Evolutionary conservation across 208 protist species (phyloP).

Genomic region (Trypanosoma grayi): DNA sequence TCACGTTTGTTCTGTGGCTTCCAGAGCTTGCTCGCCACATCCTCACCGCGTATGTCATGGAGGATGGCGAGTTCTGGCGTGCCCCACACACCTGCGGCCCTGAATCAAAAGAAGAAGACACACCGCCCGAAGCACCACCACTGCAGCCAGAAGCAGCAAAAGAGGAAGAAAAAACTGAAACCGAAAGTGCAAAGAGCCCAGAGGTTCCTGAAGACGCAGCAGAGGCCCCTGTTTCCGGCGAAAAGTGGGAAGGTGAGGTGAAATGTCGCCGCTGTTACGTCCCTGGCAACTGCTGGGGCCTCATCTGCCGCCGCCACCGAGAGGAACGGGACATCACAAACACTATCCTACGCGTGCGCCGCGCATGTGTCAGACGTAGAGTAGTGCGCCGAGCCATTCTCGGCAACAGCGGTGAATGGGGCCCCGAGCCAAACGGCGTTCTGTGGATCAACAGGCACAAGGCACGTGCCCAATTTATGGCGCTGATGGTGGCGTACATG

Average conservation of each 20-base stretch:
- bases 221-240: neutral
- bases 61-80: conserved; percentile 16
- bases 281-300: conserved; percentile 15
- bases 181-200: neutral
- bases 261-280: conserved; percentile 19
- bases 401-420: neutral
- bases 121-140: too few species aligned
- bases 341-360: conserved; percentile 13
- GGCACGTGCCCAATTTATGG: conserved; percentile 25
- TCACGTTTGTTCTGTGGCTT: conserved; percentile 26
- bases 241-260: conserved; percentile 23
- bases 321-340: conserved; percentile 1
- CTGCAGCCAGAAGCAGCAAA: neutral
- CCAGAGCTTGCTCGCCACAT: neutral
- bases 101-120: neutral
- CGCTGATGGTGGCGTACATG: conserved; percentile 19
- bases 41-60: conserved; percentile 21
- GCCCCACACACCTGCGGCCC: conserved; percentile 15
- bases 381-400: conserved; percentile 4
- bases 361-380: conserved; percentile 4
- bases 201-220: neutral
- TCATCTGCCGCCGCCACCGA: conserved; percentile 18
- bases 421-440: conserved; percentile 9
- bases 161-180: neutral
- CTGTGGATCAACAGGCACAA: conserved; percentile 25